These are phyloP conservation scores for Brassica carinata DNA, from an alignment of 345 rosid species.

Conservation along the genomic window DNA sequence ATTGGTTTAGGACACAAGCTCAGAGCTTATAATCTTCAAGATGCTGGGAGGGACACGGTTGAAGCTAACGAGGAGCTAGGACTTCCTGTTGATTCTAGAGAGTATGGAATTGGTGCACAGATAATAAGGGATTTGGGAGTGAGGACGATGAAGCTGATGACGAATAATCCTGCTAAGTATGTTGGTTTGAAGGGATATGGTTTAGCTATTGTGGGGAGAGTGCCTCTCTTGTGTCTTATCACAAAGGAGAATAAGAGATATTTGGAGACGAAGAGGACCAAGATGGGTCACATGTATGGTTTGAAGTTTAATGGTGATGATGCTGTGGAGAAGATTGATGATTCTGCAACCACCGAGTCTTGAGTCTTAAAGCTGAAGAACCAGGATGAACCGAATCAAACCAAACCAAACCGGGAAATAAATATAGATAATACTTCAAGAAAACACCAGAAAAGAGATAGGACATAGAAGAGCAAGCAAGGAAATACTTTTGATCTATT, in stretches of 20 bases:
- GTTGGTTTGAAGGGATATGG: slow-evolving; percentile 84
- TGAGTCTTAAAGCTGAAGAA: slow-evolving; percentile 8
- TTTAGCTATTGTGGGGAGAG: slow-evolving; percentile 62
- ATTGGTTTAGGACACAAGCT: slow-evolving; percentile 92
- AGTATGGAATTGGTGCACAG: slow-evolving; percentile 97
- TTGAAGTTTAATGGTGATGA: slow-evolving; percentile 42
- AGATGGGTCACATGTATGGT: slow-evolving; percentile 83
- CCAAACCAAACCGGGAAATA: neutral
- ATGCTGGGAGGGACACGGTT: slow-evolving; percentile 79
- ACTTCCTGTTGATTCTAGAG: slow-evolving; percentile 91
- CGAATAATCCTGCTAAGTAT: slow-evolving; percentile 85
- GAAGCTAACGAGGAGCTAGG: slow-evolving; percentile 95
- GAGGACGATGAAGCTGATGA: slow-evolving; percentile 86
- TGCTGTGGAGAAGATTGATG: slow-evolving; percentile 32
- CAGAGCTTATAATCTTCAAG: slow-evolving; percentile 89
- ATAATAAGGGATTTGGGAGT: slow-evolving; percentile 77
- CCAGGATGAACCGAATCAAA: neutral
- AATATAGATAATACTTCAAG: slow-evolving; percentile 7
- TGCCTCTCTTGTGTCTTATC: slow-evolving; percentile 68
- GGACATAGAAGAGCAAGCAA: slow-evolving; percentile 15
- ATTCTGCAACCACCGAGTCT: slow-evolving; percentile 11
- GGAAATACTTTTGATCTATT: neutral
- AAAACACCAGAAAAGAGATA: neutral
- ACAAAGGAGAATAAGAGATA: slow-evolving; percentile 78
- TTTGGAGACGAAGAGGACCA: slow-evolving; percentile 65